Base-by-base conservation (phyloP, 305 asterid genomes). In the Euphrasia arctica region DNA sequence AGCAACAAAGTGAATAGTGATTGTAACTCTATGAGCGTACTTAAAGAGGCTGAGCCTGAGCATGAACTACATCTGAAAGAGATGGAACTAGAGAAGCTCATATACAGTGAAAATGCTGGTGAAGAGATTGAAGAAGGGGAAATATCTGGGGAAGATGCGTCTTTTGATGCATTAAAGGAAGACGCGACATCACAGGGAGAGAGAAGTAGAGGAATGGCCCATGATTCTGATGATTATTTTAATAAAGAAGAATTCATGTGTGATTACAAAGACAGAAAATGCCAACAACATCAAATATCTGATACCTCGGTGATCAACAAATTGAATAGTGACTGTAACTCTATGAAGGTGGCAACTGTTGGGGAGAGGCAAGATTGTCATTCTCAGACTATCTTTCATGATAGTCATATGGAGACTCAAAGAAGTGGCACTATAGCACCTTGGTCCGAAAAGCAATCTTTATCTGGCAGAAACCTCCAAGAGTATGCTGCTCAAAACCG, bases 71-170 rank as follows among this genome's bases (percentile, higher is more conserved):
- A 50, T 72, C 65, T 72, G 79, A 87, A 83, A 79, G 93, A 84
- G 80, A 70, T 70, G 79, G 97, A 89, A 72, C 66, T 87, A 70
- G 86, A 87, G 81, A 75, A 86, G 62, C 78, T 89, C 66, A 64
- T 87, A 61, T 58, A 71, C 68, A 12, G 67, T 77, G 82, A 52
- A n/a, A 69, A 62, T 77, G 80, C 58, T 49, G 72, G 65, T 68
- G 83, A 64, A 34, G 91, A 84, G 70, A 73, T 79, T 63, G 97
- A 89, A 81, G 95, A 89, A 68, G 98, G 95, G 60, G 91, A 89
- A 75, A 80, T 88, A 73, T 79, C 89, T 31, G 87, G 81, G 49
- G 90, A 83, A 32, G 67, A 45, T 71, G 70, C 64, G 43, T 64
- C 70, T 4, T 54, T 74, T 51, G 78, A 82, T 75, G 66, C 70